Evolutionary conservation across 441 rosid species (phyloP).

Genomic region (Corymbia citriodora): DNA sequence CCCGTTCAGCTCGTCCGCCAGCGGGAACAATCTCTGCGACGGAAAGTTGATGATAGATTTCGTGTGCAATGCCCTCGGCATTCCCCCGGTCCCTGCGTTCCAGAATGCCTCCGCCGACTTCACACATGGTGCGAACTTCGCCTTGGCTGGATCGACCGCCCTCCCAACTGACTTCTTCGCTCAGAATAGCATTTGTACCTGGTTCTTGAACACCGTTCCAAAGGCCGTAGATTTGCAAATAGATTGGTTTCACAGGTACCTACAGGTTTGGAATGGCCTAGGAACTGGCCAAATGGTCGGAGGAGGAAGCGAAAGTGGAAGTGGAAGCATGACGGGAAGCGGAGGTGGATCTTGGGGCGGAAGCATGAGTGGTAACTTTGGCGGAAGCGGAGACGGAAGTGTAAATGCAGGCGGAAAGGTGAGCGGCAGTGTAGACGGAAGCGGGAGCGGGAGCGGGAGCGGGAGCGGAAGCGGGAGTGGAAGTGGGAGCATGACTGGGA

Average conservation of each 20-base stretch:
- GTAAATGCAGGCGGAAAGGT: background rate
- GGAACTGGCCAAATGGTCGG: background rate
- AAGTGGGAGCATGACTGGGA: background rate
- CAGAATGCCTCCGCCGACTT: constrained; percentile 6
- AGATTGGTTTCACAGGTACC: constrained; percentile 30
- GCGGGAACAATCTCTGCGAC: constrained; percentile 6
- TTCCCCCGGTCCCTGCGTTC: constrained; percentile 26
- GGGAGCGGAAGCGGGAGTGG: background rate
- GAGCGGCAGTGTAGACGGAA: background rate
- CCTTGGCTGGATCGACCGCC: constrained; percentile 31
- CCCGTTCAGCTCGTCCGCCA: background rate
- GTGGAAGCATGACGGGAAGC: background rate
- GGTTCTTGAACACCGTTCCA: constrained; percentile 26
- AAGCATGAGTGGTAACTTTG: background rate
- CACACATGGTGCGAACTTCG: constrained; percentile 34
- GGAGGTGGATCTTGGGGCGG: background rate
- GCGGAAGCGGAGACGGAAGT: too few relatives aligned
- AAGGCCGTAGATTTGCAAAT: constrained; percentile 15
- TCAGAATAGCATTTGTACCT: background rate
- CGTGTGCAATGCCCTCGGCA: constrained; percentile 22
- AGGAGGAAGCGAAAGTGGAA: background rate
- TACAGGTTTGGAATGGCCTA: background rate
- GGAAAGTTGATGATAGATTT: constrained; percentile 39
- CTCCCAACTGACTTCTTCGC: constrained; percentile 15
- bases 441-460: background rate